Evolutionary conservation across 108 stramenopile species (phyloP), one percentile per base, ranked within the genome.

Genomic region (Pinguiococcus pyrenoidosus): DNA sequence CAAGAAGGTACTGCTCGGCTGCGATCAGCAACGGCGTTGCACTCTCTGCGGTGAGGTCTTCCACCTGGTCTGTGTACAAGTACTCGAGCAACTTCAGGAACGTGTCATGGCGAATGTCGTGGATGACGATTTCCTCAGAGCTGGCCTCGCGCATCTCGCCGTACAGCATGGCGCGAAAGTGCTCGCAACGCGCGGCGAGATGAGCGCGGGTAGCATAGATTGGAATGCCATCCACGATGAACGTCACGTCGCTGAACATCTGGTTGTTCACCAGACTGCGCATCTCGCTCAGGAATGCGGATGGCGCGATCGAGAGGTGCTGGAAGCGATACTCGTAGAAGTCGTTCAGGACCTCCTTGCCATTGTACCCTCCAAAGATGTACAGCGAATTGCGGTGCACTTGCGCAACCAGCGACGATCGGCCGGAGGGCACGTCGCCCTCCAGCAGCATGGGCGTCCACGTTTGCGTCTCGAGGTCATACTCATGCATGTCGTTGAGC

Each of bases 311-410:
- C 6, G 8, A 32, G 30, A 7, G 30, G 30, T 32, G 30, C 51
- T 79, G 76, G 44, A 92, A 59, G 5, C 83, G 75, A 44, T 80
- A 88, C 59, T 80, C 84, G 76, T 88, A 85, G 68, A 92, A 85
- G 58, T 92, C 89, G 68, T 88, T 88, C 22, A 92, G 68, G 5
- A 92, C 89, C 0, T 70, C 83, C 29, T 53, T 49, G 7, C 87
- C 87, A 56, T 85, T 81, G 66, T 84, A 64, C 1, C 84, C 87
- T 12, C 82, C 84, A 56, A 87, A 89, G 12, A 89, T 74, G 61
- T 79, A 92, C 0, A 92, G 54, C 17, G 71, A 63, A 47, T 82
- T 87, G 42, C 85, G 68, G 52, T 86, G 72, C 30, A 32, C 82
- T 66, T 88, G 86, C 4, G 85, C 79, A 20, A 91, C 86, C 24